Evolutionary conservation across 805 yeast species (phyloP).

Genomic region (Dipodascus albidus): DNA sequence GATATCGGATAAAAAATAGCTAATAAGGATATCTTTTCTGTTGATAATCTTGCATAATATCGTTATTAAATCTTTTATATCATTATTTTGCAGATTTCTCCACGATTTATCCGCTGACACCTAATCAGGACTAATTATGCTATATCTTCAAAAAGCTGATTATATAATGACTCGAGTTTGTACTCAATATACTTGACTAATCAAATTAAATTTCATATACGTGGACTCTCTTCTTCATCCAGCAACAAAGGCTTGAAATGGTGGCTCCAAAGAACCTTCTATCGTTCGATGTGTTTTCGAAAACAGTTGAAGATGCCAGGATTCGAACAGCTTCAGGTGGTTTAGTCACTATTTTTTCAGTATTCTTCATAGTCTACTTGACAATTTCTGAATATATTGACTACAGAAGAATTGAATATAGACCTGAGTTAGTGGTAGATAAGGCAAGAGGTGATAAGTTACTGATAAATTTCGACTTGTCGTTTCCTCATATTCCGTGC

Average conservation of each 20-base stretch:
- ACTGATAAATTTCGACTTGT: constrained; percentile 69
- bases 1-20: not conserved
- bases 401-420: constrained; percentile 52
- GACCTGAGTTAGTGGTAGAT: constrained; percentile 85
- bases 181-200: not conserved
- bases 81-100: not conserved
- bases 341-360: constrained; percentile 63
- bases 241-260: not conserved
- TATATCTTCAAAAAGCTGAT: not conserved
- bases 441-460: constrained; percentile 50
- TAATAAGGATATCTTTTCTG: not conserved
- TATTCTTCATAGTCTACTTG: constrained; percentile 47
- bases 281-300: constrained; percentile 80
- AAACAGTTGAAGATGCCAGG: constrained; percentile 88
- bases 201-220: not conserved
- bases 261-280: constrained; percentile 26
- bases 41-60: not conserved
- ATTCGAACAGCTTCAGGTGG: constrained; percentile 88
- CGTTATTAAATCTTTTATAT: no score
- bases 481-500: constrained; percentile 82
- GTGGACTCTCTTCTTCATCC: no score
- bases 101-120: not conserved
- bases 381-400: constrained; percentile 66
- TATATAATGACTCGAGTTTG: not conserved
- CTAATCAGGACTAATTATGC: no score